These are phyloP conservation scores for Rhodotorula kratochvilovae DNA, from an alignment of 768 basidiomycete species.

Conservation along the genomic window DNA sequence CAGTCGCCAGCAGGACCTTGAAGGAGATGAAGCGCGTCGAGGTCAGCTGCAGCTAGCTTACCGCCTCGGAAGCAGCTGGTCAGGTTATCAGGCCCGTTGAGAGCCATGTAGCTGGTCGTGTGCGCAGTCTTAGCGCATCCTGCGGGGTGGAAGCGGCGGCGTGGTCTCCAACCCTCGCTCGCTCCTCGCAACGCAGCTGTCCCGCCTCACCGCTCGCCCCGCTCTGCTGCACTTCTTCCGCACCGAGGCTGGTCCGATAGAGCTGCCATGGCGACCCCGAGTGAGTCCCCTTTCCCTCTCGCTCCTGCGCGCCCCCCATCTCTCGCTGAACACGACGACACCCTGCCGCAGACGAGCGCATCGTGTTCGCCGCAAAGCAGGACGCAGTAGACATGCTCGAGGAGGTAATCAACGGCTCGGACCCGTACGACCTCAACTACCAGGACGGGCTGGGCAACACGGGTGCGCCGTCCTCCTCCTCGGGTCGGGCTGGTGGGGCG, in stretches of 20 bases:
- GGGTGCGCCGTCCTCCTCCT: constrained; percentile 51
- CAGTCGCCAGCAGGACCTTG: too few relatives aligned
- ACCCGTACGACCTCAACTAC: constrained; percentile 66
- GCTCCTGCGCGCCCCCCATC: not conserved
- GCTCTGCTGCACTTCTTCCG: too few relatives aligned
- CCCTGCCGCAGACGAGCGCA: constrained; percentile 58
- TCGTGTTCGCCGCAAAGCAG: constrained; percentile 66
- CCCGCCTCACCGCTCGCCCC: too few relatives aligned
- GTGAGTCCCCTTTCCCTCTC: not conserved
- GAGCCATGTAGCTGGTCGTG: too few relatives aligned
- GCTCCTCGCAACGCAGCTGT: too few relatives aligned
- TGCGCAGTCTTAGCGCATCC: too few relatives aligned
- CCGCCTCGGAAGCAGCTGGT: too few relatives aligned
- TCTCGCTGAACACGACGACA: not conserved
- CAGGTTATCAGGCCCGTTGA: too few relatives aligned
- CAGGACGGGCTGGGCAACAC: constrained; percentile 78
- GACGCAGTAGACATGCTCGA: constrained; percentile 68
- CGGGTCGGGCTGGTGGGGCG: not conserved
- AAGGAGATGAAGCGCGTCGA: too few relatives aligned
- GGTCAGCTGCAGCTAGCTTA: too few relatives aligned
- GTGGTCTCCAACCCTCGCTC: too few relatives aligned
- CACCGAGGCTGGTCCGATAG: not conserved
- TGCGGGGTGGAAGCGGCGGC: too few relatives aligned
- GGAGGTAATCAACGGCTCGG: constrained; percentile 57
- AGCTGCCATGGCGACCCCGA: constrained; percentile 5